Evolutionary conservation across 495 filamentous ascomycete species (phyloP), one percentile per base, ranked within the genome.

Genomic region (Penicillium longicatenatum): DNA sequence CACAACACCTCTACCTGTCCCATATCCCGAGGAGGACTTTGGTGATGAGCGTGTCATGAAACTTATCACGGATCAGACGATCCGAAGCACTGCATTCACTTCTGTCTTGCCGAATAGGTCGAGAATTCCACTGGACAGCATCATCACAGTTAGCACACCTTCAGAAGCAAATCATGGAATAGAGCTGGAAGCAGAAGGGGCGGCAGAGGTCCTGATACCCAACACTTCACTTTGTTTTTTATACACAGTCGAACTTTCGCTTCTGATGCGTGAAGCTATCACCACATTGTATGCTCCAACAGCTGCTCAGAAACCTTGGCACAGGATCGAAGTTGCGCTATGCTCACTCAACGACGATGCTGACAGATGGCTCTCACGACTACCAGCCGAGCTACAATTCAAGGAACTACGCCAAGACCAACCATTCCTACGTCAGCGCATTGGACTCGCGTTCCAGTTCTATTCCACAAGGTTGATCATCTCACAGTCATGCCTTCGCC

Each of bases 401-500:
- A 44, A 24, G 11, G 14, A 14, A 33, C 20, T 54, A 21, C 19
- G 6, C 20, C 9, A 19, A 46, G 12, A 44, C 64, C 39, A 66
- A 68, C 55, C 69, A 68, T 65, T 80, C 74, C 41, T 50, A 43
- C 49, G 57, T 47, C 59, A 67, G 22, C 70, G 71, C 26, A 50
- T 56, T n/a, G 67, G 70, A 10, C 67, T 84, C 8, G 79, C 76
- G 1, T 75, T 87, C 53, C 73, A 76, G 30, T 86, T 82, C 58
- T 79, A 83, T 56, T 80, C 80, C 58, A 75, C 78, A 12, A 74
- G 74, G 31, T 80, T 86, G 31, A 72, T 86, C 20, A 76, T 84
- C 43, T 74, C 77, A 41, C 81, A 85, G 12, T 85, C 86, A 19
- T 86, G 78, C 62, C 72, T 88, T 11, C 72, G 77, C 9, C 60